Conservation (phyloP, 805 yeast species). For the Candida coquimbonensis region DNA sequence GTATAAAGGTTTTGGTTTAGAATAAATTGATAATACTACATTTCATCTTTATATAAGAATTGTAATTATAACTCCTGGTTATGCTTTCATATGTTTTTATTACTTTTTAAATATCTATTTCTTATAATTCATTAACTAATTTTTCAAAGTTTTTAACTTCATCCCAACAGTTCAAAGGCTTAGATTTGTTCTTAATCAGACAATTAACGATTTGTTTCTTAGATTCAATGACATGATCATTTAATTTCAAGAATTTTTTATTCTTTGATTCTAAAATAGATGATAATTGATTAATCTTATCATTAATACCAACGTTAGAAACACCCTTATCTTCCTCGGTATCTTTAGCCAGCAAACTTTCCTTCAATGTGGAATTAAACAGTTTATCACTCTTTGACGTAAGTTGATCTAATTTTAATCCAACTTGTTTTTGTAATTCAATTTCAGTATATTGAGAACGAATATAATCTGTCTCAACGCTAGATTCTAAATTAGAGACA, state of each 20-base stretch:
- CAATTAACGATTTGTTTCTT: conserved; percentile 51
- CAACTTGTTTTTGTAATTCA: conserved; percentile 58
- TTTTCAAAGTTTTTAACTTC: conserved; percentile 65
- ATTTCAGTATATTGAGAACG: conserved; percentile 64
- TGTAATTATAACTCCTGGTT: neutral
- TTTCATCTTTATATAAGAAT: neutral
- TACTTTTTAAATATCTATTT: too few relatives aligned
- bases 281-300: conserved; percentile 35
- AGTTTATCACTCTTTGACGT: conserved; percentile 44
- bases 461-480: conserved; percentile 62
- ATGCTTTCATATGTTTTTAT: neutral
- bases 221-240: conserved; percentile 36
- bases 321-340: conserved; percentile 25
- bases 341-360: conserved; percentile 31
- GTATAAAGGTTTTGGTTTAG: conserved; percentile 75
- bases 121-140: conserved; percentile 42
- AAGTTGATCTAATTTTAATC: conserved; percentile 46
- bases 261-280: conserved; percentile 30
- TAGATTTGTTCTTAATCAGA: conserved; percentile 50
- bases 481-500: conserved; percentile 52
- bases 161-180: conserved; percentile 75
- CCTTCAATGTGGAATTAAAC: conserved; percentile 44
- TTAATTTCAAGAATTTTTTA: conserved; percentile 27
- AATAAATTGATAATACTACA: conserved; percentile 7
- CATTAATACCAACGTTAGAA: conserved; percentile 29